Evolutionary conservation across 2,329 filamentous ascomycete species (phyloP), one percentile per base, ranked within the genome.

Genomic region (Trichophyton schoenleinii): DNA sequence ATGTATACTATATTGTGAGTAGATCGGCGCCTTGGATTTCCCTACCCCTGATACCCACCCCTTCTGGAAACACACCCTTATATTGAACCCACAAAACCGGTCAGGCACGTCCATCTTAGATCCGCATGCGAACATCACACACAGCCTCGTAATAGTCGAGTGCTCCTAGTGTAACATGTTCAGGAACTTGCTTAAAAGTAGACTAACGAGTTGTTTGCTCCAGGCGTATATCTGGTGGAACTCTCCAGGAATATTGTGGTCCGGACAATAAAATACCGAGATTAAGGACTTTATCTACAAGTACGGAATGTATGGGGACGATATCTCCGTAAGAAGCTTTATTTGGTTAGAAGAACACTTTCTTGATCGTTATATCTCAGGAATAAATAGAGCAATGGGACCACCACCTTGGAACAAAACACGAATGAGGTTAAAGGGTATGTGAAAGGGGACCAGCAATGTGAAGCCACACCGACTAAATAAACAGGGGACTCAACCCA

Each of bases 201-300:
- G 22, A 25, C 53, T 58, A 36, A 11, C 6, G 22, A 25, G n/a
- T 34, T 58, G 57, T 58, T 58, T 58, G 57, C 57, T 58, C 22
- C 28, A 58, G 20, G 36, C 28, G 38, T n/a, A 15, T n/a, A 28
- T 22, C 18, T 18, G n/a, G 49, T 55, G 49, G 15, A 36, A 55
- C 49, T 55, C 2, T 49, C 25, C 22, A 13, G 18, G 41, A n/a
- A 44, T 7, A 18, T 7, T 44, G 6, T 13, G 4, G 11, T 9
- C 34, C 34, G 34, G 34, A 38, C 34, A 44, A 44, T 44, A 18
- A 34, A 31, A 15, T 7, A 1, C n/a, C 4, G 28, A 20, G 34
- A 55, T 34, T 7, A 34, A 36, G 31, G 11, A 38, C 28, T 55
- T n/a, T n/a, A 20, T 11, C 22, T 28, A 31, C 22, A 25, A 13